Conservation (phyloP, 78 protist species). For the Tieghemostelium lacteum region DNA sequence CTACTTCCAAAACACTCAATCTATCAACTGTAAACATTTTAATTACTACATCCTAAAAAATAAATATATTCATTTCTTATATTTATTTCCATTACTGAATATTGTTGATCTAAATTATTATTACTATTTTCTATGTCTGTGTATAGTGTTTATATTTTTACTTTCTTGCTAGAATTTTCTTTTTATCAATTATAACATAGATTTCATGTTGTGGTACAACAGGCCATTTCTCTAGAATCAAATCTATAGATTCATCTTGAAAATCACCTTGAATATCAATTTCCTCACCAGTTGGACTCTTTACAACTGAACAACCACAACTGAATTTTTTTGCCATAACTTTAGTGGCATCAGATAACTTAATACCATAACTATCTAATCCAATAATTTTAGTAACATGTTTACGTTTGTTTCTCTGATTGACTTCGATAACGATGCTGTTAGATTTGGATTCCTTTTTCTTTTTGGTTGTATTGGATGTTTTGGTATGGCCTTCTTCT, state of each 20-base stretch:
- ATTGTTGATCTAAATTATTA: too few relatives aligned
- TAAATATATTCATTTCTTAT: too few relatives aligned
- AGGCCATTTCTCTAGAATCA: constrained; percentile 51
- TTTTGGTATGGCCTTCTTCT: constrained; percentile 37
- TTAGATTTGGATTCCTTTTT: constrained; percentile 44
- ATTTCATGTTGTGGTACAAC: constrained; percentile 2
- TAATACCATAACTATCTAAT: constrained; percentile 68
- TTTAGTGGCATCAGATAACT: constrained; percentile 69
- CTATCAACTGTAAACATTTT: too few relatives aligned
- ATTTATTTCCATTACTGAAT: too few relatives aligned
- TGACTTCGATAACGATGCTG: constrained; percentile 46
- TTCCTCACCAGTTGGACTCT: constrained; percentile 6
- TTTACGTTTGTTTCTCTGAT: constrained; percentile 71
- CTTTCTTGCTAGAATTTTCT: constrained; percentile 57
- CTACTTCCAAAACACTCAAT: too few relatives aligned
- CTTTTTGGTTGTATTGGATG: constrained; percentile 2
- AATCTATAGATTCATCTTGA: constrained; percentile 50
- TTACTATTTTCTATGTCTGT: too few relatives aligned
- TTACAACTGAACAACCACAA: constrained; percentile 80
- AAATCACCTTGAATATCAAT: constrained; percentile 78
- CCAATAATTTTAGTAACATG: constrained; percentile 69
- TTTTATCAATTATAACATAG: constrained; percentile 38
- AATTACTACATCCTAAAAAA: too few relatives aligned
- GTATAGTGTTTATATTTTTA: too few relatives aligned
- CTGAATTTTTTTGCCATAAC: constrained; percentile 79